Conservation (phyloP, 257 asterid genomes). For the Agastache rugosa region DNA sequence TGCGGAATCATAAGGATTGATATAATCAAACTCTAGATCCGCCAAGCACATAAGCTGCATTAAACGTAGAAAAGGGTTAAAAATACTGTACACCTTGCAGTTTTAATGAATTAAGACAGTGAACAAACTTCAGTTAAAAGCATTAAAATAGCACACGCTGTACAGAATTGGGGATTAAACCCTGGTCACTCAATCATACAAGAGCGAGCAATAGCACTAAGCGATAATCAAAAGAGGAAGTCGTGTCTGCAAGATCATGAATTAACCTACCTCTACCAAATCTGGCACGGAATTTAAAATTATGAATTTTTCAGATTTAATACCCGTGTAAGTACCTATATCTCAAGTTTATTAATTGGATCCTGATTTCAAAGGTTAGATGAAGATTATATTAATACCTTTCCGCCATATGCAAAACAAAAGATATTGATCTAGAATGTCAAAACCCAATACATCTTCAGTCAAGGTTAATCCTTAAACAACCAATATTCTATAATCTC, state of each 20-base stretch:
- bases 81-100: not conserved
- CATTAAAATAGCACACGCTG: not conserved
- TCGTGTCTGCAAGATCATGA: not conserved
- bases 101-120: conserved; percentile 3
- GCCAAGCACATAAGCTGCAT: conserved; percentile 90
- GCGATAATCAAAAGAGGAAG: not conserved
- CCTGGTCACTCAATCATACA: not conserved
- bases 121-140: conserved; percentile 5
- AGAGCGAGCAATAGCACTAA: not conserved
- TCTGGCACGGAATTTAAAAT: conserved; percentile 1
- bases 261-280: not conserved
- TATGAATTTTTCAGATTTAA: not conserved
- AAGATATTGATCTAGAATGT: not conserved
- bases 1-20: conserved; percentile 88
- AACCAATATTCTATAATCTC: not conserved
- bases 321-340: not conserved
- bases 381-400: not conserved
- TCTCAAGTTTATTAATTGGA: not conserved
- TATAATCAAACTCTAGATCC: conserved; percentile 87
- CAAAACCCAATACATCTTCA: not conserved
- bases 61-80: conserved; percentile 21
- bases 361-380: not conserved
- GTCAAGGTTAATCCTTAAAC: not conserved
- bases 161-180: not conserved
- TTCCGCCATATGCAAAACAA: conserved; percentile 2